A percentile compares a stretch with the other conserved stretches of the same genome.
phyloP scores from a whole-genome alignment of 805 yeast species.

The Saturnispora mendoncae region DNA sequence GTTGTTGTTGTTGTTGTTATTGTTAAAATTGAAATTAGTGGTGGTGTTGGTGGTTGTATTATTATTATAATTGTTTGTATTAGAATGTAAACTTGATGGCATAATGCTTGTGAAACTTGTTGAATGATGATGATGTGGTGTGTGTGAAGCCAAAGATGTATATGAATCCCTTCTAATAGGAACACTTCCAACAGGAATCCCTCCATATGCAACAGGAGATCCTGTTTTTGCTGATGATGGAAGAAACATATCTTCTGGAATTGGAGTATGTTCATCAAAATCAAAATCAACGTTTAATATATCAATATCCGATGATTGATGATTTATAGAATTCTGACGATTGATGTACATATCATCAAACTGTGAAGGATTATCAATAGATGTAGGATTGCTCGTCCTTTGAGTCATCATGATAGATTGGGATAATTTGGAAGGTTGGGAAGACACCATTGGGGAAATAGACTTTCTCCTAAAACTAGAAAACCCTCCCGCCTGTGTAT shows the following conservation, averaged over 20 bases:
- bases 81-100: constrained; percentile 7
- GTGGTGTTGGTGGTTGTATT: no score
- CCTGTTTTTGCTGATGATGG: constrained; percentile 12
- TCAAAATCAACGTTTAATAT: constrained; percentile 4
- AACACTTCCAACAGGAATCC: constrained; percentile 8
- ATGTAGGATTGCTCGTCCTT: neutral
- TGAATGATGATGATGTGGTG: constrained; percentile 6
- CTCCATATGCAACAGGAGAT: constrained; percentile 10
- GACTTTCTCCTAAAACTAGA: constrained; percentile 20
- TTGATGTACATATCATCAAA: constrained; percentile 2
- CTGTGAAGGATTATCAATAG: neutral
- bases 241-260: constrained; percentile 13
- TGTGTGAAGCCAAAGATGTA: constrained; percentile 5
- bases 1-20: no score
- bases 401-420: constrained; percentile 20
- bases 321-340: constrained; percentile 1
- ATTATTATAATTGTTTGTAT: neutral
- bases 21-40: no score
- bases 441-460: constrained; percentile 18
- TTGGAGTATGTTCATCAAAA: constrained; percentile 10
- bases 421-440: constrained; percentile 24
- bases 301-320: constrained; percentile 1
- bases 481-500: neutral
- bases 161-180: constrained; percentile 10
- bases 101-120: constrained; percentile 4